Conservation (phyloP, 371 early-diverging fungal genomes). For the Rhizomucor pusillus region DNA sequence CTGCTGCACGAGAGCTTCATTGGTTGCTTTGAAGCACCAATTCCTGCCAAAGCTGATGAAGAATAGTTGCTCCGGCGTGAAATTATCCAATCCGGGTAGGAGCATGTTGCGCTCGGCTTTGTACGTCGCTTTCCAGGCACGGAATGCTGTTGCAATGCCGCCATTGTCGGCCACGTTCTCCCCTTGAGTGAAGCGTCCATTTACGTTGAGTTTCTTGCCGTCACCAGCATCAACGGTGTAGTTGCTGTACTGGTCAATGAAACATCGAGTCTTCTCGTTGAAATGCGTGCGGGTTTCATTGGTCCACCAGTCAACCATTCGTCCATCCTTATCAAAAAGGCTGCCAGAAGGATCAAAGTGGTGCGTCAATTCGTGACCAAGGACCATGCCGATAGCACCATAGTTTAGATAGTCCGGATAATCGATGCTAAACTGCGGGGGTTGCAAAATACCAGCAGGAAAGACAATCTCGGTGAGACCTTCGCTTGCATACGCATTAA, state of each 20-base stretch:
- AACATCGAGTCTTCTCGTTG: slow-evolving; percentile 52
- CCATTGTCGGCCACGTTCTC: slow-evolving; percentile 83
- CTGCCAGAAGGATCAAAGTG: slow-evolving; percentile 54
- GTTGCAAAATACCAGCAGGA: slow-evolving; percentile 60
- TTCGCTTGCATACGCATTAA: slow-evolving; percentile 61
- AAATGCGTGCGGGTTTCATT: slow-evolving; percentile 46
- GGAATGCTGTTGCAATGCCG: slow-evolving; percentile 47
- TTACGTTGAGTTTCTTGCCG: slow-evolving; percentile 30
- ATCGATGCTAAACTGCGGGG: slow-evolving; percentile 40
- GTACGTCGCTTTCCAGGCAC: slow-evolving; percentile 20
- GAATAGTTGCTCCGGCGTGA: slow-evolving; percentile 22
- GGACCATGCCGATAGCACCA: slow-evolving; percentile 59
- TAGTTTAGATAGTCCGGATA: slow-evolving; percentile 55
- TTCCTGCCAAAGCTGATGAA: neutral
- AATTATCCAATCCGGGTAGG: slow-evolving; percentile 49
- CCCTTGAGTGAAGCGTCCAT: slow-evolving; percentile 61
- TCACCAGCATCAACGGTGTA: slow-evolving; percentile 33
- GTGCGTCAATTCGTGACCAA: slow-evolving; percentile 64
- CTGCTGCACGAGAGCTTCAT: neutral
- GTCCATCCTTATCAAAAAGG: slow-evolving; percentile 46
- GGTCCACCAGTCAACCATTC: slow-evolving; percentile 65
- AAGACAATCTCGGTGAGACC: slow-evolving; percentile 54
- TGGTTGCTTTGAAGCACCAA: neutral
- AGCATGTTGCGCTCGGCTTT: slow-evolving; percentile 19
- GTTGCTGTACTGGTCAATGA: slow-evolving; percentile 61